Evolutionary conservation across 2,329 filamentous ascomycete genomes (phyloP), one percentile per base, ranked within the genome.

Genomic region (Biscogniauxia mediterranea): DNA sequence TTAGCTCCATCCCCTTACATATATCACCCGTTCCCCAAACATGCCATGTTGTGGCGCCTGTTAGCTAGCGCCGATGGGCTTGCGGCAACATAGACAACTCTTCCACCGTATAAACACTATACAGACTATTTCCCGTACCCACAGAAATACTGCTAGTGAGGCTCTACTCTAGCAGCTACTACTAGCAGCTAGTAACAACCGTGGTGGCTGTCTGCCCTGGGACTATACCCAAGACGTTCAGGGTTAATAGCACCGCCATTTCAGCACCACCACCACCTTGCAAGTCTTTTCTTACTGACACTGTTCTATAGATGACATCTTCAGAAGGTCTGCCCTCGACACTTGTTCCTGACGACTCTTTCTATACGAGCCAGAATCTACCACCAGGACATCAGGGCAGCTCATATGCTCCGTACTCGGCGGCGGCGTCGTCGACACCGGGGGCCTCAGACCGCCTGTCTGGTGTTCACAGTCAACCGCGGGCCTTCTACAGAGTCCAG

Each of bases 281-380:
- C 3, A 32, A 52, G 59, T 55, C 50, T 20, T 20, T 28, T n/a
- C n/a, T 17, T 52, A 61, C 66, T 70, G 54, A 70, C 56, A 52
- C 50, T 38, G 51, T 38, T 11, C 32, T 61, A 57, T 59, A 71
- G 68, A 69, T 70, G 66, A 63, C 62, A 59, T 66, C 69, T 50
- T 61, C 66, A 42, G 64, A 70, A 26, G 66, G 68, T 46, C 54
- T 65, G 58, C 62, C 66, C 26, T 65, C 70, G 57, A 62, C 66
- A 28, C 60, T 67, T 57, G 64, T 66, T 50, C 57, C 66, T 51
- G 69, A 70, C 63, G 63, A 68, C 53, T 20, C 64, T 51, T 69
- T 63, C 58, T 71, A 70, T 55, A 61, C 63, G 57, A 61, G 61
- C 52, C 66, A 68, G 42, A 61, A 62, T 26, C 54, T 64, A 49